These are phyloP conservation scores for Fraxinus latifolia DNA, from an alignment of 305 asterid genomes.

Conservation along the genomic window DNA sequence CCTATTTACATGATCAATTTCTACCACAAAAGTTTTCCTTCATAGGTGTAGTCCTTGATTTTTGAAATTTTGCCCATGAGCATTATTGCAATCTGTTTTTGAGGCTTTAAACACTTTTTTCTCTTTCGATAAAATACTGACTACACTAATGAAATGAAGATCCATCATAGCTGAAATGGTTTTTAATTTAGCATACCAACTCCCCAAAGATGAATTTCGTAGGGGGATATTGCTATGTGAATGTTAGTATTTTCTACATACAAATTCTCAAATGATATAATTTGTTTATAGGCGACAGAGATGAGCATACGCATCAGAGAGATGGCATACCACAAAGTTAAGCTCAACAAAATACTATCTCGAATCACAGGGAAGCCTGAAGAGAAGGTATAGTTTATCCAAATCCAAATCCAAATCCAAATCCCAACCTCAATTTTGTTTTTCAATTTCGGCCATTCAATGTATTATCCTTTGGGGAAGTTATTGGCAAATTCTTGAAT, in stretches of 20 bases:
- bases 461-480: neutral
- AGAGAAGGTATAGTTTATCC: slow-evolving; percentile 47
- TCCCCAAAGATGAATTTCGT: no score
- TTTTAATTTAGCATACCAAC: neutral
- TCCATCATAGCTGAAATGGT: neutral
- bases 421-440: neutral
- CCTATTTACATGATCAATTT: neutral
- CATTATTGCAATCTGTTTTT: neutral
- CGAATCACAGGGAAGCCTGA: slow-evolving; percentile 73
- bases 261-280: neutral
- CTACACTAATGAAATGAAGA: neutral
- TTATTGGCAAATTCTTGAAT: neutral
- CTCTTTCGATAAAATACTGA: neutral
- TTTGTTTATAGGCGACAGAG: slow-evolving; percentile 58
- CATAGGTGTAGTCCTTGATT: neutral
- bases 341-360: slow-evolving; percentile 79
- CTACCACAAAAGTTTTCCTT: neutral
- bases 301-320: slow-evolving; percentile 80
- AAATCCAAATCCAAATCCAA: neutral
- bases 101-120: no score
- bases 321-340: slow-evolving; percentile 64
- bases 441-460: neutral
- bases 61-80: neutral
- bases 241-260: neutral
- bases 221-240: neutral